These are phyloP conservation scores for Andrographis paniculata DNA, from an alignment of 305 asterid genomes.

Conservation along the genomic window DNA sequence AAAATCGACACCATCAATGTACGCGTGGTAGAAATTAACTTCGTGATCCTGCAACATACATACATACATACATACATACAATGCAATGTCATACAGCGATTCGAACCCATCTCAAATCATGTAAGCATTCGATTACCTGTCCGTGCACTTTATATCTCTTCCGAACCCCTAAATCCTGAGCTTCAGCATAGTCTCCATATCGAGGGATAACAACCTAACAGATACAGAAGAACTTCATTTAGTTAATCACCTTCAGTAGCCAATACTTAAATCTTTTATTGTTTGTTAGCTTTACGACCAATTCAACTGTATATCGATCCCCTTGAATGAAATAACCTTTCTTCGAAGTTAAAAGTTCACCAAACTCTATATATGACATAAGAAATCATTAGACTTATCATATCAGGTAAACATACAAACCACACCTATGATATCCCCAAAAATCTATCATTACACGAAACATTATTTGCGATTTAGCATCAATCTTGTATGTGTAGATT, in stretches of 20 bases:
- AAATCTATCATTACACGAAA: no score
- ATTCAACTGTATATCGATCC: not conserved
- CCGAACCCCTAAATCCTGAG: conserved; percentile 65
- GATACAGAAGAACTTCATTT: conserved; percentile 16
- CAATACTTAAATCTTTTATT: not conserved
- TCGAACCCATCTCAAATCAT: conserved; percentile 5
- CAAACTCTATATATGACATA: no score
- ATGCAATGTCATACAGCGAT: conserved; percentile 17
- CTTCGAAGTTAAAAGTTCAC: no score
- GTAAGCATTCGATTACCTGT: conserved; percentile 44
- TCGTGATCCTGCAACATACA: conserved; percentile 65
- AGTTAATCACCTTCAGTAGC: conserved; percentile 6
- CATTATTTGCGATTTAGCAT: no score
- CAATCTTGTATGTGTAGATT: no score
- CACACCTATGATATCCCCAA: no score
- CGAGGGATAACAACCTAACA: conserved; percentile 80
- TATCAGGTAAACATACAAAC: no score
- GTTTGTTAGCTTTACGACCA: not conserved
- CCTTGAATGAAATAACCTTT: no score
- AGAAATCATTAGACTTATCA: no score
- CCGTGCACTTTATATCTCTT: conserved; percentile 71
- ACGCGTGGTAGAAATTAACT: conserved; percentile 77
- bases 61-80: not conserved
- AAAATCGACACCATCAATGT: conserved; percentile 90
- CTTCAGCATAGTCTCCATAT: conserved; percentile 65